Percentiles rank a stretch among this genome's conserved stretches.
These are phyloP conservation scores for Vigna unguiculata DNA, from an alignment of 306 rosid genomes.

Conservation along the genomic window DNA sequence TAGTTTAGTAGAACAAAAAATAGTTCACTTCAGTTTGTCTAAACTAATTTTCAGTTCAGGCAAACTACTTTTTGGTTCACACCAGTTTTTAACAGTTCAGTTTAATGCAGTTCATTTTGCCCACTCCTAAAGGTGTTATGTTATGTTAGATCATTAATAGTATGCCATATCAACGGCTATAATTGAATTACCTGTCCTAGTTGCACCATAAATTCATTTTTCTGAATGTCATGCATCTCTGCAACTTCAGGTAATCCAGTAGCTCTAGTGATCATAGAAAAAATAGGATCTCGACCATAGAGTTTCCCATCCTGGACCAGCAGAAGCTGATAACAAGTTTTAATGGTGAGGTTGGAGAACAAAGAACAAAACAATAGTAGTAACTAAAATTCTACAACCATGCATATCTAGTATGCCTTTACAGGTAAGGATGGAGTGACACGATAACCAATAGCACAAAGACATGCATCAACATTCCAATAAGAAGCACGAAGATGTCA, in stretches of 20 bases:
- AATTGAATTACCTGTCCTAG: slow-evolving; percentile 79
- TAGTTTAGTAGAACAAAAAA: no score
- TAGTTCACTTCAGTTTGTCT: no score
- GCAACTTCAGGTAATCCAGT: slow-evolving; percentile 79
- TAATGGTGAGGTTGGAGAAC: slow-evolving; percentile 48
- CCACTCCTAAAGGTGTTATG: slow-evolving; percentile 14
- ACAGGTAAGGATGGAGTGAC: slow-evolving; percentile 23
- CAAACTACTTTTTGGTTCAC: no score
- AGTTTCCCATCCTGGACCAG: slow-evolving; percentile 95
- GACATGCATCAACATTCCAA: slow-evolving; percentile 36
- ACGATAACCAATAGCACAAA: slow-evolving; percentile 22
- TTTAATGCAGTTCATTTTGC: no score
- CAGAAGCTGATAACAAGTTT: slow-evolving; percentile 71
- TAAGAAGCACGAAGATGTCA: slow-evolving; percentile 4
- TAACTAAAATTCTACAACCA: slow-evolving; percentile 18
- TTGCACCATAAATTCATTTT: slow-evolving; percentile 73
- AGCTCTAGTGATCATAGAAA: slow-evolving; percentile 73
- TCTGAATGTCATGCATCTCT: slow-evolving; percentile 79
- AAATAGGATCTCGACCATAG: slow-evolving; percentile 77
- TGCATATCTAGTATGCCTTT: slow-evolving; percentile 31
- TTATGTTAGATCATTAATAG: slow-evolving; percentile 7
- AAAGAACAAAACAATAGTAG: slow-evolving; percentile 24
- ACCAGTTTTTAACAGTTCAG: no score
- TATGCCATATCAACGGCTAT: slow-evolving; percentile 29
- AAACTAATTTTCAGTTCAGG: no score